Evolutionary conservation across 345 rosid species (phyloP).

Genomic region (Crucihimalaya himalaica): DNA sequence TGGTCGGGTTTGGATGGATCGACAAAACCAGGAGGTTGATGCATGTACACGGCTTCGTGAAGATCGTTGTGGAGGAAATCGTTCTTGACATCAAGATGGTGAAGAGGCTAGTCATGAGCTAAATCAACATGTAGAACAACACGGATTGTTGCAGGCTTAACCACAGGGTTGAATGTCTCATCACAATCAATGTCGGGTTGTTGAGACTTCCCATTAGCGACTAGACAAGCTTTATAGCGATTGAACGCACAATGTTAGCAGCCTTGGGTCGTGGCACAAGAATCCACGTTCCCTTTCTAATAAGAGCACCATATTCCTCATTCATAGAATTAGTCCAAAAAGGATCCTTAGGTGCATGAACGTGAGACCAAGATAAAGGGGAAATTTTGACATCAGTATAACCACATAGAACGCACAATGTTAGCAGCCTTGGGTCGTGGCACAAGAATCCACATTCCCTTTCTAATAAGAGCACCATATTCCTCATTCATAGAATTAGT

Average conservation of each 20-base stretch:
- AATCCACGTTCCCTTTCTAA: background rate
- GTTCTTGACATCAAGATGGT: background rate
- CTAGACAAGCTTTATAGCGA: background rate
- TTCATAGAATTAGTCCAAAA: background rate
- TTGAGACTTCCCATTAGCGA: background rate
- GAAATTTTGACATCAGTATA: background rate
- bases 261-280: background rate
- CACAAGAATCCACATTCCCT: background rate
- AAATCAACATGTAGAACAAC: background rate
- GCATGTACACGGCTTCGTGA: no score
- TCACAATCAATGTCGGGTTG: background rate
- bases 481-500: background rate
- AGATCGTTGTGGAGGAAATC: background rate
- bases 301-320: background rate
- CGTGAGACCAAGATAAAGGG: background rate
- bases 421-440: background rate
- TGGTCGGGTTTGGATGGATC: background rate
- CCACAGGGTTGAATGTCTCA: background rate
- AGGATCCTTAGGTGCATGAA: background rate
- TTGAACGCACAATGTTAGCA: background rate
- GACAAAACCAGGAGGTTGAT: no score
- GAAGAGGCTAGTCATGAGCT: background rate
- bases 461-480: background rate
- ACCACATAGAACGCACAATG: background rate
- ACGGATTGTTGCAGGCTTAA: background rate